Evolutionary conservation across 164 flowering plant species (phyloP).

Genomic region (Echeveria elegans): DNA sequence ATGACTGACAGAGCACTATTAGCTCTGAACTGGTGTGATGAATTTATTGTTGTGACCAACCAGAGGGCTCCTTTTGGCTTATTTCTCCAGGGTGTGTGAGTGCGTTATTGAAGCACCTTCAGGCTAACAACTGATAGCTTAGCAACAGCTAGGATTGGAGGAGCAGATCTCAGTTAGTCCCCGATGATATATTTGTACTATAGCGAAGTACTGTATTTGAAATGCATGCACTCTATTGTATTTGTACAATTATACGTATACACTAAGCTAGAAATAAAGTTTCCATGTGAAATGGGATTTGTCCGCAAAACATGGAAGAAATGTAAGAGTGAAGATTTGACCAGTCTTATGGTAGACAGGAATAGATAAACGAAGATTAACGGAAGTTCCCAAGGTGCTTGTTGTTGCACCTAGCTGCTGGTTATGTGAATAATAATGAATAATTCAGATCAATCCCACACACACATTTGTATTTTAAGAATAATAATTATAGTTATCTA

Average conservation of each 20-base stretch:
- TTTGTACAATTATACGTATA: too few species aligned
- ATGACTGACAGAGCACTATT: neutral
- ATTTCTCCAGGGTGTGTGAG: neutral
- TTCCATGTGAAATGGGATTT: neutral
- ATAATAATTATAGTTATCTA: neutral
- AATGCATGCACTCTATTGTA: too few species aligned
- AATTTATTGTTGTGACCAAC: conserved; percentile 2
- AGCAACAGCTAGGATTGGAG: too few species aligned
- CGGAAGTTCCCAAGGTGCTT: conserved; percentile 4
- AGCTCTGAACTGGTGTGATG: neutral
- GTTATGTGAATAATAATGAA: too few species aligned
- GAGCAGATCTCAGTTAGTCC: neutral
- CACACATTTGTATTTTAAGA: too few species aligned
- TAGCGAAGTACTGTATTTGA: too few species aligned
- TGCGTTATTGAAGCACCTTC: neutral
- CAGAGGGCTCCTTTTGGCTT: neutral
- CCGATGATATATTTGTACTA: too few species aligned
- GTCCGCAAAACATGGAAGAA: neutral
- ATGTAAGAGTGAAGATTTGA: neutral
- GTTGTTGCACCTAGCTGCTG: too few species aligned
- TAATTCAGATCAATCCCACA: conserved; percentile 5
- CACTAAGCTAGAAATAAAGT: too few species aligned
- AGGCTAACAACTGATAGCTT: too few species aligned
- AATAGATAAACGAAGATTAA: conserved; percentile 3
- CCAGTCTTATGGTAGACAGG: neutral